Base-by-base conservation (phyloP, 108 stramenopile species). In the Conticribra guillardii region DNA sequence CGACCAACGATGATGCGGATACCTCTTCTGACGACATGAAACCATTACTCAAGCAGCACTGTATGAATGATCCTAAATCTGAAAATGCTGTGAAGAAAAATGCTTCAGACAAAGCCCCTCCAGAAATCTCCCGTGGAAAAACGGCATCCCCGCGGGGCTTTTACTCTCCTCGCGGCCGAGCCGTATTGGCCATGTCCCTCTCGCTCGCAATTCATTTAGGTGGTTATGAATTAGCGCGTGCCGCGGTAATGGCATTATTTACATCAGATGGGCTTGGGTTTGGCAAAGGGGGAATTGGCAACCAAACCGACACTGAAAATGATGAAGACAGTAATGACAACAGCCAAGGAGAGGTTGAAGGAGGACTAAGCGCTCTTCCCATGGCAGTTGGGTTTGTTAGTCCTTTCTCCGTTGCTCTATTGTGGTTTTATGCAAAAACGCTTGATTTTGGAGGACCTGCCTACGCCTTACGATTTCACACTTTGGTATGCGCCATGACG, bases 141-240 rank as follows among this genome's bases (percentile, higher is more conserved):
- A n/a, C n/a, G n/a, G n/a, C n/a, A n/a, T n/a, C n/a, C n/a, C n/a
- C n/a, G n/a, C n/a, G n/a, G n/a, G 18, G 31, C 14, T 15, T 37
- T 11, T 54, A 22, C 23, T 55, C 65, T 18, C 57, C 46, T 34
- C 73, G 73, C 3, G 45, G 46, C 17, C 22, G 45, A 54, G 24
- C 73, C 22, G 64, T 67, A 8, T 7, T 67, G 11, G 31, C n/a
- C 17, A 74, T 74, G 73, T 52, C 73, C 14, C 28, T 81, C 3
- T 88, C 90, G 41, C 89, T 91, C 64, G 81, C 87, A 0, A 66
- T 91, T 7, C 91, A 95, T 73, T 88, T 92, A 64, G 85, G 83
- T 22, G 90, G 89, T 5, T 95, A 95, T 57, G 90, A 92, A 67
- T 87, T 92, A 54, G 81, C 88, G 27, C 89, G 94, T 16, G 84